Evolutionary conservation across 805 yeast genomes (phyloP), one percentile per base, ranked within the genome.

Genomic region (Kuraishia capsulata): DNA sequence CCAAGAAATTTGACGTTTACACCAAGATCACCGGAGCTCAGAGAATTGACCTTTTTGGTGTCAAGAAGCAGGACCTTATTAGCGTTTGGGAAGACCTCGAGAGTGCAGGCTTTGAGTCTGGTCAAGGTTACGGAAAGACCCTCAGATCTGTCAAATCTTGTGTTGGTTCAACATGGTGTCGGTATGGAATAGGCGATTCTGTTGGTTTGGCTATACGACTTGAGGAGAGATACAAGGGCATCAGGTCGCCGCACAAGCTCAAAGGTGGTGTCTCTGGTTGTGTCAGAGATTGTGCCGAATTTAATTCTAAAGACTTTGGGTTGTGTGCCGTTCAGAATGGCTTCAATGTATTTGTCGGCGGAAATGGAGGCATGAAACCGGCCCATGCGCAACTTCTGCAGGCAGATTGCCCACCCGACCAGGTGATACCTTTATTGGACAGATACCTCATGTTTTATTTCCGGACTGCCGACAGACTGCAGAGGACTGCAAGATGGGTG

Each of bases 311-410:
- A 40, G 65, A 60, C 40, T 60, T 60, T 42, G 65, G 65, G 9
- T 47, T 60, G 1, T 58, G 64, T 44, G 61, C 64, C 11, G 63
- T 58, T 13, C 58, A 54, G 37, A 56, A 53, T 38, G 65, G 65
- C 2, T 61, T 48, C 43, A 59, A 56, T 39, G 60, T 61, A 17
- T 61, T 42, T 39, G 64, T 59, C 29, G 65, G 65, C 13, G 65
- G 64, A 20, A 61, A 61, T 40, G 65, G 65, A 33, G 65, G 64
- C 41, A 59, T 61, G 64, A 59, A 56, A 33, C 65, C 65, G 2
- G 64, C 65, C 3, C 64, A 59, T 45, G 64, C 62, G 0, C 56
- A 50, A 39, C 48, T 61, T 3, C 42, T 61, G 23, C 53, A 55
- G 21, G 50, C 60, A 2, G 61, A 55, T 43, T 61, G 54, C 17